Conservation (phyloP, 371 early-diverging fungal species). For the Mucor ambiguus region DNA sequence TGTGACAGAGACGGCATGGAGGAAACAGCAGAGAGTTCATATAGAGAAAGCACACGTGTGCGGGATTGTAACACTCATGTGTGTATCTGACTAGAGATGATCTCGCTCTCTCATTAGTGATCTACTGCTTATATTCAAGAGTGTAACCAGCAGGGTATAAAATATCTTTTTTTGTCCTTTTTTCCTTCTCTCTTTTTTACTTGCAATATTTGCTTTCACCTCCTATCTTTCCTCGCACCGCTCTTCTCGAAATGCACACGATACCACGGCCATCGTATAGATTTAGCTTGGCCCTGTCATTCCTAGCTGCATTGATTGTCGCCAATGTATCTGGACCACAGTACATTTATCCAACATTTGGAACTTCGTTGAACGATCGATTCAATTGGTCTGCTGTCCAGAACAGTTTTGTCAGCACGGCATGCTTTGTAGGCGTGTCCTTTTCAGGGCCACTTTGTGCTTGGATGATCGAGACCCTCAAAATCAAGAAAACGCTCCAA, state of each 20-base stretch:
- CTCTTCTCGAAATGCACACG: constrained; percentile 1
- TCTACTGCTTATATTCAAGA: neutral
- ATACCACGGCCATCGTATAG: constrained; percentile 3
- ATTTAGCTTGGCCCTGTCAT: constrained; percentile 15
- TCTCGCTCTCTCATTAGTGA: neutral
- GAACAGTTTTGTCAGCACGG: constrained; percentile 51
- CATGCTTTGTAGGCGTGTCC: constrained; percentile 47
- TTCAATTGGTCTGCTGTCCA: constrained; percentile 46
- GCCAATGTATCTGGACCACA: constrained; percentile 53
- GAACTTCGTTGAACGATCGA: constrained; percentile 36
- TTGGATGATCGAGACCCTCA: constrained; percentile 39
- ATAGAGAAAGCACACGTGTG: neutral
- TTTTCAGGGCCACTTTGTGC: constrained; percentile 51
- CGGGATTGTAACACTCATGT: neutral
- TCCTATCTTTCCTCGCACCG: neutral
- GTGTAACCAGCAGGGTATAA: neutral
- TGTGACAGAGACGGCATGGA: neutral
- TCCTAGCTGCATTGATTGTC: constrained; percentile 37
- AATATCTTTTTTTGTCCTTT: neutral
- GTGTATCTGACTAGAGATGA: neutral
- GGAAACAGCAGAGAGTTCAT: neutral
- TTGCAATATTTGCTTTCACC: neutral
- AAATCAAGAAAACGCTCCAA: constrained; percentile 37
- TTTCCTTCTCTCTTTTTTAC: neutral
- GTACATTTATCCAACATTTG: constrained; percentile 49